Base-by-base conservation (phyloP, 176 grass and related monocot species). In the Oropetium thomaeum region DNA sequence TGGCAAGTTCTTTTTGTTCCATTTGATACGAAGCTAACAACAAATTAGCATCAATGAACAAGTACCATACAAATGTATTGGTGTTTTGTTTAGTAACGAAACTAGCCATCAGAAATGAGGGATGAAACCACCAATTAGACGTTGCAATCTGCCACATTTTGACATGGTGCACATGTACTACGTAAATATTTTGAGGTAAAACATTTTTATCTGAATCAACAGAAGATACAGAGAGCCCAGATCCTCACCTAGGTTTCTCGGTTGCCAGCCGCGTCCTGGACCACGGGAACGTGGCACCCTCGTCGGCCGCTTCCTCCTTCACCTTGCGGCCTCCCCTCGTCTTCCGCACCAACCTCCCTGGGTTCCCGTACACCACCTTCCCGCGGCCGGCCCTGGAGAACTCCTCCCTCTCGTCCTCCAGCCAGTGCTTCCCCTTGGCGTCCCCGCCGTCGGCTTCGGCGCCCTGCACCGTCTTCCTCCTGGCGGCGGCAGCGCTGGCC, bases 361-460 rank as follows among this genome's bases (percentile, higher is more conserved):
- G 84, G 41, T 85, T 85, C n/a, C 85, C 83, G 53, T 84, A 79
- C 63, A 87, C 82, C 30, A 86, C 26, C 80, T 91, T 91, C 25
- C 79, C 81, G 11, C 62, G 57, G 0, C 81, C 87, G 3, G 81
- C 93, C 8, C 70, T 76, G 66, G 71, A 87, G 70, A 89, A 77
- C 2, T 74, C 87, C 68, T 81, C 81, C 34, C 55, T 83, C 23
- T 83, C 84, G 78, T 91, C 86, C 78, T 93, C 90, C 80, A 97
- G 71, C 90, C 94, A 97, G 51, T 97, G 94, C 78, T 78, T 89
- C 51, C 82, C 75, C 74, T 91, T 89, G 14, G 74, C 72, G 67
- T 92, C 79, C 33, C 87, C 88, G 16, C 86, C 88, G 10, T 86
- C 86, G 35, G 67, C 58, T 49, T 81, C 90, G 17, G 81, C 90